phyloP scores from a whole-genome alignment of 139 green algal species.

The Tetradesmus obliquus region DNA sequence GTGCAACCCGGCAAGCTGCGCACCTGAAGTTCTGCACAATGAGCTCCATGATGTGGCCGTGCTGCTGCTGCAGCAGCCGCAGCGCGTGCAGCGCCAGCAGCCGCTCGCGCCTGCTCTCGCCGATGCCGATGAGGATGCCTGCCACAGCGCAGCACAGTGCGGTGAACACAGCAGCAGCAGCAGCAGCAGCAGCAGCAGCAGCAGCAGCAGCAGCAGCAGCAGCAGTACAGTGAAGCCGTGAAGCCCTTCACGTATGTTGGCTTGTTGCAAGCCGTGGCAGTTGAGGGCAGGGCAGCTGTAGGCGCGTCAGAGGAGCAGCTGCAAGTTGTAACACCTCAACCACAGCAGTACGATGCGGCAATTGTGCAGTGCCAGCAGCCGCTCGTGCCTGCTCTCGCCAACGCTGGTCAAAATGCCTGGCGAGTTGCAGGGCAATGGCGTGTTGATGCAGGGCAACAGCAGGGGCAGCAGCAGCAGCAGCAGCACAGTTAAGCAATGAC shows the following conservation, averaged over 20 bases:
- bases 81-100: slow-evolving; percentile 75
- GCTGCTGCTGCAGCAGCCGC: slow-evolving; percentile 53
- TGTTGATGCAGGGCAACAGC: too few relatives aligned
- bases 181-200: not conserved
- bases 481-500: too few relatives aligned
- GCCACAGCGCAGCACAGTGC: not conserved
- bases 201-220: not conserved
- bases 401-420: too few relatives aligned
- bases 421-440: too few relatives aligned
- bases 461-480: too few relatives aligned
- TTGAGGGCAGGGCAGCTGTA: too few relatives aligned
- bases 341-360: too few relatives aligned
- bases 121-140: slow-evolving; percentile 90
- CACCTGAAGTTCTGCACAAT: slow-evolving; percentile 91
- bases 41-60: slow-evolving; percentile 88
- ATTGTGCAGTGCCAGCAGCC: not conserved
- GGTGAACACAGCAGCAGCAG: not conserved
- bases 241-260: not conserved
- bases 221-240: not conserved
- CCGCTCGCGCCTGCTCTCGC: slow-evolving; percentile 78
- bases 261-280: too few relatives aligned
- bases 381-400: too few relatives aligned
- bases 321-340: too few relatives aligned
- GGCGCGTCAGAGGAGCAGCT: too few relatives aligned
- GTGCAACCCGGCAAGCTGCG: not conserved